Percentiles rank a stretch among this genome's conserved stretches.
phyloP scores from a whole-genome alignment of 164 flowering plant species.

The Vitis amurensis region DNA sequence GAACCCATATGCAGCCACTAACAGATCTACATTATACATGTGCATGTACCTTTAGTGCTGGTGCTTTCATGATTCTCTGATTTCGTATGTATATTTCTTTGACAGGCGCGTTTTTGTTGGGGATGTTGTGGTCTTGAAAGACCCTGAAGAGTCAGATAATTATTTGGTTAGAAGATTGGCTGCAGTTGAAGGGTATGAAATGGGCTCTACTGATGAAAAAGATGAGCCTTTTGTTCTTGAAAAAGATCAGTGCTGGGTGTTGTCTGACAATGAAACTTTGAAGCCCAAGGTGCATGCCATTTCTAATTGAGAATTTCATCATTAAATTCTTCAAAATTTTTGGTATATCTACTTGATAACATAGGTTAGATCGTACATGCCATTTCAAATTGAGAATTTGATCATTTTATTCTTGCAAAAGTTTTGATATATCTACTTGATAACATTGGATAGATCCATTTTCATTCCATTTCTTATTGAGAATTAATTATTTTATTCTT shows the following conservation, averaged over 20 bases:
- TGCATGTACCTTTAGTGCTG: background rate
- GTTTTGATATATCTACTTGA: too few species aligned
- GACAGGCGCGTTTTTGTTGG: slow-evolving; percentile 81
- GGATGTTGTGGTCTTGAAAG: slow-evolving; percentile 85
- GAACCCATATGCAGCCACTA: too few species aligned
- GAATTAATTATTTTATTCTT: too few species aligned
- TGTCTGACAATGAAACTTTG: slow-evolving; percentile 78
- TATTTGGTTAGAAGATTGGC: slow-evolving; percentile 88
- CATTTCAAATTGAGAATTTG: too few species aligned
- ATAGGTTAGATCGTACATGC: too few species aligned
- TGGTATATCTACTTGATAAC: background rate
- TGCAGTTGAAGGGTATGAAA: slow-evolving; percentile 87
- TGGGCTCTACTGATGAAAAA: slow-evolving; percentile 82
- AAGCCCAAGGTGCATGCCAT: slow-evolving; percentile 71
- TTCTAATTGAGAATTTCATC: background rate
- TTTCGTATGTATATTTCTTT: slow-evolving; percentile 3
- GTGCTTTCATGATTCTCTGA: background rate
- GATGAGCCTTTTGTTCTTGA: slow-evolving; percentile 89
- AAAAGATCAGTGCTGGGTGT: slow-evolving; percentile 86
- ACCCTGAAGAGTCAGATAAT: slow-evolving; percentile 61
- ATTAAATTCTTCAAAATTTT: background rate
- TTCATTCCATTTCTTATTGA: too few species aligned
- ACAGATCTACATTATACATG: too few species aligned
- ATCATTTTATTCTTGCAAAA: too few species aligned
- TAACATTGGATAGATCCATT: too few species aligned